These are phyloP conservation scores for Trypanosoma scelopori DNA, from an alignment of 208 protist genomes.

Conservation along the genomic window DNA sequence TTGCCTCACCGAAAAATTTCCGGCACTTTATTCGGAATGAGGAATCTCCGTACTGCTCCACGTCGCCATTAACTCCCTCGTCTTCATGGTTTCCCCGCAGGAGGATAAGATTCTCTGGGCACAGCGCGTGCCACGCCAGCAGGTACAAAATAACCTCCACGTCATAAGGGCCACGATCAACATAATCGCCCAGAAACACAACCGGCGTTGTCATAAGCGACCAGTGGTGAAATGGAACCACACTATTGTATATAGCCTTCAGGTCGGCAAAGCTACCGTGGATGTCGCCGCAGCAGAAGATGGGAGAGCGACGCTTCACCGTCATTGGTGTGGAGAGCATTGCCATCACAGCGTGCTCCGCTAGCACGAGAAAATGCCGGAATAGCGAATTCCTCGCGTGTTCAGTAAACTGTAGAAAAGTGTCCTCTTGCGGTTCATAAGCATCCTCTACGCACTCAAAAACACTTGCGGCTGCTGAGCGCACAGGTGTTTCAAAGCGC, in stretches of 20 bases:
- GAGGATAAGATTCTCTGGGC: slow-evolving; percentile 68
- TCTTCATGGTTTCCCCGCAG: slow-evolving; percentile 91
- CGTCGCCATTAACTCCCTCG: slow-evolving; percentile 65
- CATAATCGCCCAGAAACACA: slow-evolving; percentile 97
- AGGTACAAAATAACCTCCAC: slow-evolving; percentile 76
- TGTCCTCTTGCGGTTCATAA: slow-evolving; percentile 11
- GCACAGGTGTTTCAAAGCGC: slow-evolving; percentile 11
- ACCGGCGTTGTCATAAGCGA: slow-evolving; percentile 57
- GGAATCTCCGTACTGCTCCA: slow-evolving; percentile 41
- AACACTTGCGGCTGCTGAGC: slow-evolving; percentile 16
- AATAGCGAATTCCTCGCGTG: slow-evolving; percentile 13
- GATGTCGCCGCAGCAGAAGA: slow-evolving; percentile 75
- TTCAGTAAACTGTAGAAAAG: slow-evolving; percentile 16
- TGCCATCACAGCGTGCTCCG: slow-evolving; percentile 6
- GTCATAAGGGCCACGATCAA: slow-evolving; percentile 89
- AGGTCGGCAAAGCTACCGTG: slow-evolving; percentile 72
- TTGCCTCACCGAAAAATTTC: slow-evolving; percentile 52
- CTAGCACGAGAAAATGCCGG: slow-evolving; percentile 15
- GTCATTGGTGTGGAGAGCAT: slow-evolving; percentile 28
- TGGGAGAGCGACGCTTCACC: slow-evolving; percentile 39
- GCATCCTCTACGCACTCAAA: slow-evolving; percentile 23
- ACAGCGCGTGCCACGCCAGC: slow-evolving; percentile 63
- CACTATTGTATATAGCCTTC: slow-evolving; percentile 36
- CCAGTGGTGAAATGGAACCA: slow-evolving; percentile 50
- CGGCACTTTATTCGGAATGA: slow-evolving; percentile 64